Evolutionary conservation across 305 asterid species (phyloP).

Genomic region (Fraxinus dipetala): DNA sequence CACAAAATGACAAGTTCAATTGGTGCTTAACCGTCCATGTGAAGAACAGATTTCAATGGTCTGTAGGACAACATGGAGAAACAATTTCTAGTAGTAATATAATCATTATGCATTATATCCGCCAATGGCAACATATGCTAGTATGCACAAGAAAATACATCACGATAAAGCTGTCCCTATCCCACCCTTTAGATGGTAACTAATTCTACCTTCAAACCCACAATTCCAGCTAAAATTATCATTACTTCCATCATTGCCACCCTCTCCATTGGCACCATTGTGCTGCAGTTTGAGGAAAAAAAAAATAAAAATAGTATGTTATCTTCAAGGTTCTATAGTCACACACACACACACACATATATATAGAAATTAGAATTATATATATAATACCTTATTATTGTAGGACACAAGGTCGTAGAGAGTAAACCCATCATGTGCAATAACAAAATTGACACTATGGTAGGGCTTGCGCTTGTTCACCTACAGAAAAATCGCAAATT

Average conservation of each 20-base stretch:
- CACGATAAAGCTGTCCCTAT: background rate
- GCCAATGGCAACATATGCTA: background rate
- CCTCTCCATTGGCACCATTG: slow-evolving; percentile 94
- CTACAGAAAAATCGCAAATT: slow-evolving; percentile 31
- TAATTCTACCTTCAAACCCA: slow-evolving; percentile 77
- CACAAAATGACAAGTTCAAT: background rate
- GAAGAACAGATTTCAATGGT: background rate
- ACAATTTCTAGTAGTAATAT: background rate
- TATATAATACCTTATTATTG: slow-evolving; percentile 64
- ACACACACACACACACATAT: background rate
- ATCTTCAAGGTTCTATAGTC: background rate
- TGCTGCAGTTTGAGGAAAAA: slow-evolving; percentile 53
- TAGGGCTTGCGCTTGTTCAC: slow-evolving; percentile 88
- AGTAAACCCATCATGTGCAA: slow-evolving; percentile 96
- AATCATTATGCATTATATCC: slow-evolving; percentile 1
- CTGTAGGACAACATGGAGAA: background rate
- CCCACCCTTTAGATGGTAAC: background rate
- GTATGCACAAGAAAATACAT: background rate
- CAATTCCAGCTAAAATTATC: slow-evolving; percentile 98
- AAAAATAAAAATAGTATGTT: background rate
- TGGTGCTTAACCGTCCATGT: background rate
- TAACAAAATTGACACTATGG: slow-evolving; percentile 81
- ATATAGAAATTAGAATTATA: too few species aligned
- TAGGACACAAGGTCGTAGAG: slow-evolving; percentile 88
- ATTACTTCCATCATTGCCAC: slow-evolving; percentile 89